These are phyloP conservation scores for Pelargonium hybrid DNA, from an alignment of 441 rosid species.

Conservation along the genomic window DNA sequence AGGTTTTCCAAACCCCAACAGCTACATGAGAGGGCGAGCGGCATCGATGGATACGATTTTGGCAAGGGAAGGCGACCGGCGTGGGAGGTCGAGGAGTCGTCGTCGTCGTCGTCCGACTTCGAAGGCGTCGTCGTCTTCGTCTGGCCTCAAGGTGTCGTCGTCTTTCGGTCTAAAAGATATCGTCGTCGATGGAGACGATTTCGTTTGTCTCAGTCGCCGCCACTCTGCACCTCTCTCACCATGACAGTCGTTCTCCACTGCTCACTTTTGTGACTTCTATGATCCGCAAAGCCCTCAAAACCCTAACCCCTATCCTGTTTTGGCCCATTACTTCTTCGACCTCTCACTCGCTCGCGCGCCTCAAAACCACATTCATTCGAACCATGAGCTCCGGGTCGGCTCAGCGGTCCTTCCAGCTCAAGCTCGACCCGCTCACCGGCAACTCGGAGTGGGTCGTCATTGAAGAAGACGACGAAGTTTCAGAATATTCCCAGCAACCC, in stretches of 20 bases:
- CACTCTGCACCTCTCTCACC: not conserved
- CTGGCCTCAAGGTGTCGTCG: no score
- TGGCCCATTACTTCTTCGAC: constrained; percentile 13
- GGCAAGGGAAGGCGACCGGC: no score
- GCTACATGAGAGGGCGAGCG: no score
- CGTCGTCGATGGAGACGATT: no score
- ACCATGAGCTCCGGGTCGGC: constrained; percentile 51
- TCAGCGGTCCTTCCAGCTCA: constrained; percentile 73
- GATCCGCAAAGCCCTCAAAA: constrained; percentile 31
- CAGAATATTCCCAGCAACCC: constrained; percentile 27
- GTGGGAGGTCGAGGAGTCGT: no score
- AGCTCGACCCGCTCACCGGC: constrained; percentile 71
- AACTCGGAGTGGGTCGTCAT: constrained; percentile 78
- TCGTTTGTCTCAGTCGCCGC: not conserved
- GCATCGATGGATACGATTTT: no score
- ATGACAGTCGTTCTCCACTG: not conserved
- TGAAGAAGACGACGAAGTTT: constrained; percentile 43
- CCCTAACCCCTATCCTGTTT: constrained; percentile 13
- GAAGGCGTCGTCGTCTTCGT: no score
- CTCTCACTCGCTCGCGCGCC: constrained; percentile 14
- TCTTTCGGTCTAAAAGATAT: no score
- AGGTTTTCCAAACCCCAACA: no score
- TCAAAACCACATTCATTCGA: constrained; percentile 23
- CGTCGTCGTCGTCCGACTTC: no score
- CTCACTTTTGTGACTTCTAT: constrained; percentile 20